phyloP scores from a whole-genome alignment of 2,329 filamentous ascomycete genomes.

The Cercospora berteroae region DNA sequence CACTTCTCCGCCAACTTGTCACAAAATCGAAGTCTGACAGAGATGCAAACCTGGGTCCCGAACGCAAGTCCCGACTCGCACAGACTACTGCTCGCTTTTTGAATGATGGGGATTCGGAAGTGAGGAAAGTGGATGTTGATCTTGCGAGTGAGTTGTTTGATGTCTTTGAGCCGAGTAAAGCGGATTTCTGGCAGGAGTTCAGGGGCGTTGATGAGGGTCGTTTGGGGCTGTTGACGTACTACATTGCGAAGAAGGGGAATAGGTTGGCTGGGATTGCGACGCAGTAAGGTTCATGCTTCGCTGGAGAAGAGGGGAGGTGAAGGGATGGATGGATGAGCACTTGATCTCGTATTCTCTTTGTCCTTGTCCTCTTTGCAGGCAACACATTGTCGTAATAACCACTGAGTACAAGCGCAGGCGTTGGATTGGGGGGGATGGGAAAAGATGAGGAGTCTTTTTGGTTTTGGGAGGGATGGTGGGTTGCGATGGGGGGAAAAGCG shows the following conservation, averaged over 20 bases:
- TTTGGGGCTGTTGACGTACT: constrained; percentile 76
- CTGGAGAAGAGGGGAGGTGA: neutral
- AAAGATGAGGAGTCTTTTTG: neutral
- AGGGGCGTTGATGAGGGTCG: constrained; percentile 64
- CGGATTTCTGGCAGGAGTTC: constrained; percentile 66
- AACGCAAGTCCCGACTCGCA: constrained; percentile 27
- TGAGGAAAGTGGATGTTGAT: constrained; percentile 69
- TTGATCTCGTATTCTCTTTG: neutral
- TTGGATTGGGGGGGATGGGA: neutral
- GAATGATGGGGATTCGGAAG: constrained; percentile 34
- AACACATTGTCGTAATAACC: neutral
- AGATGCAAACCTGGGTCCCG: constrained; percentile 22
- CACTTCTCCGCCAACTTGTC: constrained; percentile 61
- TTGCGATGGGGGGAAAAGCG: neutral
- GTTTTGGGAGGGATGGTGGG: neutral
- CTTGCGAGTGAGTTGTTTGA: constrained; percentile 71
- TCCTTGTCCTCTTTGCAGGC: neutral
- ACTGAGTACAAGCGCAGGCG: neutral
- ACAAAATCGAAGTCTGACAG: constrained; percentile 37
- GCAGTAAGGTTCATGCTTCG: neutral
- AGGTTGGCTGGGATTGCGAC: constrained; percentile 2
- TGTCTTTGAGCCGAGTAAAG: constrained; percentile 32
- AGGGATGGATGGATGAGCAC: neutral
- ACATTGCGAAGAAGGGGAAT: constrained; percentile 65
- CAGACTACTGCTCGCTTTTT: constrained; percentile 30